Evolutionary conservation across 805 yeast species (phyloP).

Genomic region (Yamadazyma philogaea): DNA sequence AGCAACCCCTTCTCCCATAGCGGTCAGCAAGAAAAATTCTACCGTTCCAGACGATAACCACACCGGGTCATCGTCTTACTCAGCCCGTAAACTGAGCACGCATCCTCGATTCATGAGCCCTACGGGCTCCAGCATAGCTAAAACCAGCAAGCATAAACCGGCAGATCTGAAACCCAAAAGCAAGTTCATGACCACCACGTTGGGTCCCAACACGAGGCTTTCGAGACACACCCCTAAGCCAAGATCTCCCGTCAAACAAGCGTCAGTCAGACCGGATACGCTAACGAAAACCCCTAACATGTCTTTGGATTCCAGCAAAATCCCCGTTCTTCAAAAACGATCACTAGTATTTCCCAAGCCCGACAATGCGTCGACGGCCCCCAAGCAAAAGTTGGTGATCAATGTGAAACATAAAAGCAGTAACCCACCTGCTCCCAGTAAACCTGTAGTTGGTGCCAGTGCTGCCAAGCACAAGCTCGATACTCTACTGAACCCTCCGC

Average conservation of each 20-base stretch:
- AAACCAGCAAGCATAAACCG: not conserved
- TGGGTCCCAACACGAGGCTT: slow-evolving; percentile 31
- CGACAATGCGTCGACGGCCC: slow-evolving; percentile 22
- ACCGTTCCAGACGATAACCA: not conserved
- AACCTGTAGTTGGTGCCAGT: not conserved
- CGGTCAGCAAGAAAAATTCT: not conserved
- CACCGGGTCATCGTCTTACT: slow-evolving; percentile 2
- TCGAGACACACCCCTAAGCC: slow-evolving; percentile 17
- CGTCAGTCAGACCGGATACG: not conserved
- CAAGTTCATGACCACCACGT: slow-evolving; percentile 34
- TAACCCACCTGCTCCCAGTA: not conserved
- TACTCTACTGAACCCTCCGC: not conserved
- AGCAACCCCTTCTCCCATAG: not conserved
- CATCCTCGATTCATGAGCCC: slow-evolving; percentile 26
- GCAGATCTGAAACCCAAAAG: slow-evolving; percentile 19
- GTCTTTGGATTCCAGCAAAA: slow-evolving; percentile 17
- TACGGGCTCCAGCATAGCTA: slow-evolving; percentile 29
- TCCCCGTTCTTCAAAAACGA: slow-evolving; percentile 24
- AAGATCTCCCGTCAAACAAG: slow-evolving; percentile 12
- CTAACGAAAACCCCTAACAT: slow-evolving; percentile 2
- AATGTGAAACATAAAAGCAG: slow-evolving; percentile 20
- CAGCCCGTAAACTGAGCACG: not conserved
- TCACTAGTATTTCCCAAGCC: slow-evolving; percentile 16
- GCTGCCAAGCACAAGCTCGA: slow-evolving; percentile 1
- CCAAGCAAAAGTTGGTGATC: slow-evolving; percentile 26